Evolutionary conservation across 768 basidiomycete genomes (phyloP).

Genomic region (Mycena polygramma): DNA sequence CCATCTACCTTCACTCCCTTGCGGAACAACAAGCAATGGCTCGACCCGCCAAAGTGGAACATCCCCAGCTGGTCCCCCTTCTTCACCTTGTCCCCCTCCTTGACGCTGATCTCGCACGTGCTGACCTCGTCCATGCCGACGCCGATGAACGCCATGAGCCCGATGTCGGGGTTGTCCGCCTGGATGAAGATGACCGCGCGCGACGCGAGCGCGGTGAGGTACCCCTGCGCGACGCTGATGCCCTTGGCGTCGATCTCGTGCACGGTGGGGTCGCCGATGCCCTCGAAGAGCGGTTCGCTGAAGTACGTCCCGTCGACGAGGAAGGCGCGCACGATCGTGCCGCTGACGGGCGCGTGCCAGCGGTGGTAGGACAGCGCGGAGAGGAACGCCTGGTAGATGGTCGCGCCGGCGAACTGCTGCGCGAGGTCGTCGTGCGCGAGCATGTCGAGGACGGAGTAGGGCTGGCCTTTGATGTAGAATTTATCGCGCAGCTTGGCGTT

Average conservation of each 20-base stretch:
- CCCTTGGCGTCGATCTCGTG: constrained; percentile 32
- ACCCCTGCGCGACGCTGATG: constrained; percentile 38
- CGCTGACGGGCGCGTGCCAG: constrained; percentile 72
- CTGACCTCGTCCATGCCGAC: constrained; percentile 76
- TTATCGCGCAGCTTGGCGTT: constrained; percentile 10
- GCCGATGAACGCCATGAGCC: constrained; percentile 68
- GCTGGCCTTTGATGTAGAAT: constrained; percentile 21
- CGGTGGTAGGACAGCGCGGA: constrained; percentile 69
- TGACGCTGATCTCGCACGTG: constrained; percentile 66
- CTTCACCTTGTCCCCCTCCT: constrained; percentile 56
- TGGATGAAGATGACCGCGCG: constrained; percentile 69
- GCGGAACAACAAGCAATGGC: constrained; percentile 60
- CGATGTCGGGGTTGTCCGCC: constrained; percentile 63
- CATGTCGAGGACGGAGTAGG: constrained; percentile 21
- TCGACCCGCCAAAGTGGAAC: constrained; percentile 77
- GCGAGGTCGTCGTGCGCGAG: constrained; percentile 22
- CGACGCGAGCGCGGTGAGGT: constrained; percentile 58
- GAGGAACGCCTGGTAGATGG: constrained; percentile 71
- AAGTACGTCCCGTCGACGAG: constrained; percentile 67
- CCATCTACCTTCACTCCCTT: constrained; percentile 40
- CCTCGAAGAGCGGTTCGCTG: constrained; percentile 48
- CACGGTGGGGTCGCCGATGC: constrained; percentile 41
- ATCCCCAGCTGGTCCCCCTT: constrained; percentile 71
- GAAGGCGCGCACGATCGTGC: constrained; percentile 55
- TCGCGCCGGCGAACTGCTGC: constrained; percentile 53